Base-by-base conservation (phyloP, 345 rosid genomes). In the Hibiscus mutabilis region DNA sequence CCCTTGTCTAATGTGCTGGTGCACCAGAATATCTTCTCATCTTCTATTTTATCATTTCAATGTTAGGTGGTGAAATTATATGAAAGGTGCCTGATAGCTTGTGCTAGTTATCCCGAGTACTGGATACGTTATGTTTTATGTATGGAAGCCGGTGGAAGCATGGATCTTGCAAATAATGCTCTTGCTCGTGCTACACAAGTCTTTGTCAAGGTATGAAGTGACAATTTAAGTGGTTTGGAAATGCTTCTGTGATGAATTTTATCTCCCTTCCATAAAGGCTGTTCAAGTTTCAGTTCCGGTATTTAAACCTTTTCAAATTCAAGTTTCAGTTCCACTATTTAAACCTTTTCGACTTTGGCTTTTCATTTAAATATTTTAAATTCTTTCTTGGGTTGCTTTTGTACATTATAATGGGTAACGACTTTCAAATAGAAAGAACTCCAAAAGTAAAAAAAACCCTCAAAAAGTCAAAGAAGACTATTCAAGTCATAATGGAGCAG, bases 31-130 rank as follows among this genome's bases (percentile, higher is more conserved):
- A 22, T 56, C 64, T 69, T 69, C 72, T 69, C 53, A 80, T 66
- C 70, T 63, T 31, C 49, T 70, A 69, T 80, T 4, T n/a, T 68
- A 11, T 78, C 74, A 18, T 77, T 79, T 75, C 66, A 68, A 74
- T 65, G 47, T 69, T 73, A 92, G 99, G 97, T 91, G 77, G 90
- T 91, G 74, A 96, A 91, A 84, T 73, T 92, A 71, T 96, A 89
- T 80, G 99, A 96, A 84, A 89, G 99, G 77, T 96, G 98, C 82
- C 76, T 96, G 33, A 85, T 96, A 79, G 96, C 99, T 12, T 96
- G 99, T 75, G 98, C 99, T 37, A 96, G 84, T 79, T 96, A 96
- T 82, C 88, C 98, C 0, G 98, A 89, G 66, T 92, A 89, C 74
- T 96, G 99, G 99, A 85, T 89, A 64, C 86, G 98, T 6, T 96